Conservation (phyloP, 371 early-diverging fungal genomes). For the Rhizomucor pusillus region DNA sequence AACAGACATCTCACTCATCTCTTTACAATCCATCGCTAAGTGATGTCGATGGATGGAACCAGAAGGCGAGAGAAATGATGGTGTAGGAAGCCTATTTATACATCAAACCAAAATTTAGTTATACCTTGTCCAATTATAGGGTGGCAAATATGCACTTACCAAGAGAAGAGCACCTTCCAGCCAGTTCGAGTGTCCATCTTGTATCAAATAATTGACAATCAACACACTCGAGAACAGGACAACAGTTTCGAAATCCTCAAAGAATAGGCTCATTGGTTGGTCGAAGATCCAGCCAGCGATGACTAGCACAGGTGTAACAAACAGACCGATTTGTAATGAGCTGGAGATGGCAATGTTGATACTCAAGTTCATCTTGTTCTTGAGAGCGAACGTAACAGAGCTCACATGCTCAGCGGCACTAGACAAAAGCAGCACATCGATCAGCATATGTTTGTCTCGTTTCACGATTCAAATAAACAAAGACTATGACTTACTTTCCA, state of each 20-base stretch:
- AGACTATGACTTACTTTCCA: constrained; percentile 62
- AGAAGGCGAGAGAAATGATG: constrained; percentile 78
- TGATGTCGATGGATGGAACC: constrained; percentile 43
- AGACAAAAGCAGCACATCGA: background rate
- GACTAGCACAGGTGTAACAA: constrained; percentile 85
- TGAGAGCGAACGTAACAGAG: constrained; percentile 80
- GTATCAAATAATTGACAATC: constrained; percentile 80
- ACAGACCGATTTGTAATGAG: constrained; percentile 86
- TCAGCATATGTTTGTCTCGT: too few species aligned
- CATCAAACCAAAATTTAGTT: background rate
- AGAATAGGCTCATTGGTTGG: constrained; percentile 77
- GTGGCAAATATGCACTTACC: constrained; percentile 14
- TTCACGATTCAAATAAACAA: background rate
- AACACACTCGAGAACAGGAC: constrained; percentile 84
- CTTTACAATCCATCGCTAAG: constrained; percentile 3
- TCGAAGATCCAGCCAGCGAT: constrained; percentile 85
- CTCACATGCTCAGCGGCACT: constrained; percentile 71
- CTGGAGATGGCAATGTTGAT: constrained; percentile 88
- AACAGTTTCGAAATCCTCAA: constrained; percentile 80
- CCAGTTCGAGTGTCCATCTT: constrained; percentile 79
- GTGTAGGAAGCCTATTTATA: constrained; percentile 49
- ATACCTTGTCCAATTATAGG: too few species aligned
- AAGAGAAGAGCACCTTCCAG: constrained; percentile 82
- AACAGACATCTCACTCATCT: constrained; percentile 1
- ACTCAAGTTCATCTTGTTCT: constrained; percentile 89